Evolutionary conservation across 2,329 filamentous ascomycete species (phyloP).

Genomic region (Cladosporium oxysporum): DNA sequence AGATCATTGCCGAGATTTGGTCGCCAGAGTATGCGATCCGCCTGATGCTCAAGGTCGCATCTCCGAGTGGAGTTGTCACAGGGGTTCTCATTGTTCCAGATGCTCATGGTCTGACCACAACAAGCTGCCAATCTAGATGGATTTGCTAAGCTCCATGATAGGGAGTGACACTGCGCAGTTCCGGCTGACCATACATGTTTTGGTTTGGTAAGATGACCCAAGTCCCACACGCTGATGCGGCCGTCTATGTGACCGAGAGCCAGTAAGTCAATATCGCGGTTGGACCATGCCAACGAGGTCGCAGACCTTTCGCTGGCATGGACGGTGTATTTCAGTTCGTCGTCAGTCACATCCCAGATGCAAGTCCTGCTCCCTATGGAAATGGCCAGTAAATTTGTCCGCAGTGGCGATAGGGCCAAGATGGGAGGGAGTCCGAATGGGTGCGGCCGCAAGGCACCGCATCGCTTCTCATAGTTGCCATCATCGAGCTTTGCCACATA

Average conservation of each 20-base stretch:
- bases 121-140: conserved; percentile 21
- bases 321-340: conserved; percentile 20
- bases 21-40: not conserved
- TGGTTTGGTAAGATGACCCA: conserved; percentile 24
- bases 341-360: conserved; percentile 26
- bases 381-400: conserved; percentile 27
- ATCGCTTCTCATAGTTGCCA: conserved; percentile 4
- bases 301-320: conserved; percentile 29
- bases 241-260: conserved; percentile 29
- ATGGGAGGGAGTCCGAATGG: conserved; percentile 22
- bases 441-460: not conserved
- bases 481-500: not conserved
- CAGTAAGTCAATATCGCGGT: conserved; percentile 22
- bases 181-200: conserved; percentile 21
- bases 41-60: not conserved
- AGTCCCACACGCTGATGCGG: conserved; percentile 28
- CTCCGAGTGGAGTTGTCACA: not conserved
- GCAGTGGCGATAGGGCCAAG: conserved; percentile 25
- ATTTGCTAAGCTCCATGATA: conserved; percentile 23
- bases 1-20: not conserved
- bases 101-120: conserved; percentile 17
- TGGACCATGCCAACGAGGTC: conserved; percentile 24
- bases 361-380: conserved; percentile 27
- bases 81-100: not conserved
- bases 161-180: conserved; percentile 11